Conservation (phyloP, 345 rosid genomes). For the Salix arbutifolia region DNA sequence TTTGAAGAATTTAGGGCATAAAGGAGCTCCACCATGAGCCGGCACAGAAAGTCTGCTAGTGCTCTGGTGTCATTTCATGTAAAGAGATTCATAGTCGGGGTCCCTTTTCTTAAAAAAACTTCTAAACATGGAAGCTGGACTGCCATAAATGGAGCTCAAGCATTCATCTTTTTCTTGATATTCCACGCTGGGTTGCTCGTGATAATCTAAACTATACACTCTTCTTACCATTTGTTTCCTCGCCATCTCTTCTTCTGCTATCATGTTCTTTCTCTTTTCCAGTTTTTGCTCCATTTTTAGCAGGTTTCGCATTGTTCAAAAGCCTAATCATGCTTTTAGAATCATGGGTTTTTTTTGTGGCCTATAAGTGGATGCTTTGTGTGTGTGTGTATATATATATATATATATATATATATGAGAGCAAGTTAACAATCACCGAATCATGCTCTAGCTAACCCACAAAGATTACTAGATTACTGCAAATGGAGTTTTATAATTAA, state of each 20-base stretch:
- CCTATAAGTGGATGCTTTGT: background rate
- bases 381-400: no score
- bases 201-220: no score
- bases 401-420: no score
- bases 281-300: background rate
- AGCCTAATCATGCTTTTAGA: background rate
- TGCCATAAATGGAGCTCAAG: no score
- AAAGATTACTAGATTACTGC: no score
- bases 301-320: background rate
- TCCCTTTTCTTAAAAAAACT: background rate
- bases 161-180: no score
- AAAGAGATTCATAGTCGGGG: conserved; percentile 16
- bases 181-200: no score
- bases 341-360: background rate
- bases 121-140: background rate
- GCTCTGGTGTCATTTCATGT: conserved; percentile 32
- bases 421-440: no score
- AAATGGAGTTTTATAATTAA: no score
- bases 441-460: no score
- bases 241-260: background rate
- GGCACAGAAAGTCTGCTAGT: conserved; percentile 11
- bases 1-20: conserved; percentile 13
- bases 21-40: conserved; percentile 31
- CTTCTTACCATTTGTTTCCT: no score
- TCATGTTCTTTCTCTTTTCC: background rate